These are phyloP conservation scores for Exophiala sideris DNA, from an alignment of 2,329 filamentous ascomycete species.

Conservation along the genomic window DNA sequence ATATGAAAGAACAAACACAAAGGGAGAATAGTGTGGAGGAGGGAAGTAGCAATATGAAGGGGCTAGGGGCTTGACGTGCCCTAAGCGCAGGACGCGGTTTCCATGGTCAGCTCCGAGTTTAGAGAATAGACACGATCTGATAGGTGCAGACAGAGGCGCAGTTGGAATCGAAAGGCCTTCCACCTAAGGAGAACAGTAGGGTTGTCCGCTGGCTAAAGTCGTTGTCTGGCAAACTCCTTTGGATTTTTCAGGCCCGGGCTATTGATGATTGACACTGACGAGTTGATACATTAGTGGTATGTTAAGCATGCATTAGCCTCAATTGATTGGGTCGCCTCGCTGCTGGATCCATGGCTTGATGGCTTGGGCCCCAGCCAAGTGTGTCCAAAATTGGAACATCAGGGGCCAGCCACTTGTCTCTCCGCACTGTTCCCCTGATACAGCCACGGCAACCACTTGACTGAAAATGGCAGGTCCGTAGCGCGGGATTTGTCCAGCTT, in stretches of 20 bases:
- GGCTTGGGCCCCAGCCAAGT: not conserved
- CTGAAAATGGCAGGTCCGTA: conserved; percentile 26
- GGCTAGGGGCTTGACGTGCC: not conserved
- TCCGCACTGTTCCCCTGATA: conserved; percentile 23
- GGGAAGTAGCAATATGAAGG: conserved; percentile 2
- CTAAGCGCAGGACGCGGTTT: not conserved
- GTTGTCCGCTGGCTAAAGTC: conserved; percentile 13
- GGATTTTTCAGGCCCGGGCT: not conserved
- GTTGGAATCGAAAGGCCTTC: conserved; percentile 4
- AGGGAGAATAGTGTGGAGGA: conserved; percentile 6
- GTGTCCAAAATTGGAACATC: conserved; percentile 17
- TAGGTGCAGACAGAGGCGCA: conserved; percentile 16
- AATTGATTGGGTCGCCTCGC: conserved; percentile 3
- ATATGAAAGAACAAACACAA: conserved; percentile 12
- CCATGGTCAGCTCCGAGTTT: not conserved
- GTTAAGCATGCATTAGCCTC: conserved; percentile 5
- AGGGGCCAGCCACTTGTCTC: conserved; percentile 7
- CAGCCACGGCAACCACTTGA: conserved; percentile 12
- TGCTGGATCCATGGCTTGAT: not conserved
- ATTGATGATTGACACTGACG: conserved; percentile 2
- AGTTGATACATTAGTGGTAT: conserved; percentile 13
- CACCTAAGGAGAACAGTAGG: not conserved
- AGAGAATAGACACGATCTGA: conserved; percentile 2
- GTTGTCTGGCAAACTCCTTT: conserved; percentile 1
- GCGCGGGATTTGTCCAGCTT: not conserved